Percentiles rank a stretch among this genome's conserved stretches.
Conservation (phyloP, 441 rosid species). For the Syzygium syzygioides region DNA sequence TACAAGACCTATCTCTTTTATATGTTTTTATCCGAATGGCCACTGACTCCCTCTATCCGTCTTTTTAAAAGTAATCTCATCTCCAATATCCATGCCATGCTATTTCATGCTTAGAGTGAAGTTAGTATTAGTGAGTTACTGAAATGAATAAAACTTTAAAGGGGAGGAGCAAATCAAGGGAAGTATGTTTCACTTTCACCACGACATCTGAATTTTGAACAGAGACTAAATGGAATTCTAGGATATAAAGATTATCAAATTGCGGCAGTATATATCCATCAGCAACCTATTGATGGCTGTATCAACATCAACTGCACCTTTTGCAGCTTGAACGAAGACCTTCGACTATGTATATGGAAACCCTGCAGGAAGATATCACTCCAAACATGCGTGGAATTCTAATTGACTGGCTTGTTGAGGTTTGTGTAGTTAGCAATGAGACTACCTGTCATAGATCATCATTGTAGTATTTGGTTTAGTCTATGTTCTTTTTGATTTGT, state of each 20-base stretch:
- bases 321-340: constrained; percentile 74
- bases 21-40: neutral
- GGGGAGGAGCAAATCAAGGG: neutral
- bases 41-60: neutral
- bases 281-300: neutral
- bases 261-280: neutral
- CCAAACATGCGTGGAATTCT: constrained; percentile 78
- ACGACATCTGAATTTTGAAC: neutral
- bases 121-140: neutral
- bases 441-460: neutral
- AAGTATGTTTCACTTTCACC: neutral
- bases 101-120: neutral
- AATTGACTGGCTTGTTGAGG: constrained; percentile 97
- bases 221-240: neutral
- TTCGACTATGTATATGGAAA: constrained; percentile 65
- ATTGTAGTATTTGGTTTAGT: neutral
- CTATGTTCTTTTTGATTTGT: neutral
- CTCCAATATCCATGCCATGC: neutral
- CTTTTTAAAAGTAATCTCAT: neutral
- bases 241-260: neutral
- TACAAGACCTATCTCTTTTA: neutral
- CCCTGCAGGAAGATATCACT: constrained; percentile 65
- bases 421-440: constrained; percentile 17
- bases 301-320: neutral
- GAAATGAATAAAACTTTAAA: neutral